phyloP scores from a whole-genome alignment of 116 monocot species.

The Papilionanthe hybrid region DNA sequence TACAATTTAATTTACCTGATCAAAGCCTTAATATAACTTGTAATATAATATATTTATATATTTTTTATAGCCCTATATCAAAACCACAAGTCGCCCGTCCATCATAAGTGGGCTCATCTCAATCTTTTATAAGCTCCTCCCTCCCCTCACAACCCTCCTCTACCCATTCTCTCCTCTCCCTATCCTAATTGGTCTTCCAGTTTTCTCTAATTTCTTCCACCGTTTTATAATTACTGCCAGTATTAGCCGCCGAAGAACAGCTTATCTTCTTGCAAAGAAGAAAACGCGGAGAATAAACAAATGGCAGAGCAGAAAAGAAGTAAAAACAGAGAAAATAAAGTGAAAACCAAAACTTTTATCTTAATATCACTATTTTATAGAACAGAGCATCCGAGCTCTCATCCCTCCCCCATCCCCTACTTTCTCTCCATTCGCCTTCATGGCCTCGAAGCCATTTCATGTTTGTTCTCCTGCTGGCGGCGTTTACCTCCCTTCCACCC shows the following conservation, averaged over 20 bases:
- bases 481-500: neutral
- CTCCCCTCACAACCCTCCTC: neutral
- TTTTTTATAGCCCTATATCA: neutral
- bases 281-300: neutral
- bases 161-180: neutral
- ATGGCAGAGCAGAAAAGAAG: neutral
- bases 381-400: neutral
- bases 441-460: slow-evolving; percentile 11
- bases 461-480: neutral
- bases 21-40: no score
- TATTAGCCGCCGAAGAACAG: neutral
- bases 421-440: neutral
- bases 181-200: neutral
- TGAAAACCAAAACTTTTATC: neutral
- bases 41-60: no score
- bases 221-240: neutral
- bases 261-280: neutral
- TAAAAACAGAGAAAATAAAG: slow-evolving; percentile 6
- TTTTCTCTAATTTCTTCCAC: neutral
- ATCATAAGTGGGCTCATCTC: neutral
- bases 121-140: neutral
- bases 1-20: no score
- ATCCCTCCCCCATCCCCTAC: neutral
- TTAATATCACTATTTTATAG: neutral
- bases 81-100: neutral